Percentiles rank a stretch among this genome's conserved stretches.
phyloP scores from a whole-genome alignment of 345 rosid genomes.

The Hevea brasiliensis region DNA sequence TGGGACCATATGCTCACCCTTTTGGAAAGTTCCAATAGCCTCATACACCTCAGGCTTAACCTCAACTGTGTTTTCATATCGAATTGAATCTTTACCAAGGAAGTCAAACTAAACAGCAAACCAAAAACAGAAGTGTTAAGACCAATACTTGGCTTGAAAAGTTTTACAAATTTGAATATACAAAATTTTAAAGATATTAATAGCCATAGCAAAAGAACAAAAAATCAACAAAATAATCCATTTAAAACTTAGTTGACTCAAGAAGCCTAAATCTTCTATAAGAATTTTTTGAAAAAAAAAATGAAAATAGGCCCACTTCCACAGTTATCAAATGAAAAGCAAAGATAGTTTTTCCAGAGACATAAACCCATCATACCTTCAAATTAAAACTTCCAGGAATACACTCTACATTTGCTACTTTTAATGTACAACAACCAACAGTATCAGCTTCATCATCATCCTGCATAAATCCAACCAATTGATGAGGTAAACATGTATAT shows the following conservation, averaged over 20 bases:
- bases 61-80: constrained; percentile 83
- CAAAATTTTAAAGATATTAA: neutral
- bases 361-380: constrained; percentile 49
- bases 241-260: too few relatives aligned
- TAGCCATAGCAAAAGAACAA: neutral
- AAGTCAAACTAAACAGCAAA: constrained; percentile 78
- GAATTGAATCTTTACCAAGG: constrained; percentile 99
- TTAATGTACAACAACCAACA: constrained; percentile 98
- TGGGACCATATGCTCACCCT: constrained; percentile 45
- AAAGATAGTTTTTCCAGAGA: neutral
- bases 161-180: neutral
- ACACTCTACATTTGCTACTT: constrained; percentile 89
- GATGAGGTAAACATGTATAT: neutral
- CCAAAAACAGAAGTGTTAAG: constrained; percentile 20
- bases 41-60: constrained; percentile 91
- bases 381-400: constrained; percentile 63
- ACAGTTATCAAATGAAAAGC: neutral
- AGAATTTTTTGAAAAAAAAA: neutral
- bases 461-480: constrained; percentile 44
- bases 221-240: neutral
- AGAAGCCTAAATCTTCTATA: neutral
- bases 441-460: constrained; percentile 99
- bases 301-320: constrained; percentile 4
- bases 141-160: neutral
- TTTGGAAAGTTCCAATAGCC: constrained; percentile 87